phyloP scores from a whole-genome alignment of 2,329 filamentous ascomycete species.

The Paraphoma sp. region DNA sequence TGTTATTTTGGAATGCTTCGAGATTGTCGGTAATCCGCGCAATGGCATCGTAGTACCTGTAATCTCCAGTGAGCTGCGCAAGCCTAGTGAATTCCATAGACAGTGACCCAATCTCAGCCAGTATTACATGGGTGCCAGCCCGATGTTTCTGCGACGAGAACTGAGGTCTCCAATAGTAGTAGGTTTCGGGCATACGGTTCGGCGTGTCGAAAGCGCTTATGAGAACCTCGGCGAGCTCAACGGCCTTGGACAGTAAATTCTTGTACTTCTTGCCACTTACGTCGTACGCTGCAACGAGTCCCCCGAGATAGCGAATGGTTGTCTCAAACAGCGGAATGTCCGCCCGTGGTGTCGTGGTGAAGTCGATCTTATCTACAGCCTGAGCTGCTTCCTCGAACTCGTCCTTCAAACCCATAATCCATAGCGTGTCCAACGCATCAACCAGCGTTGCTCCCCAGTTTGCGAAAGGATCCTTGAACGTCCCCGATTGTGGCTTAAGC shows the following conservation, averaged over 20 bases:
- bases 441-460: conserved; percentile 90
- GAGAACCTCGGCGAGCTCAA: conserved; percentile 68
- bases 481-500: conserved; percentile 73
- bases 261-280: conserved; percentile 61
- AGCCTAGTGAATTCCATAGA: conserved; percentile 58
- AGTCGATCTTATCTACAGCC: conserved; percentile 66
- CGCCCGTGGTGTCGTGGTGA: conserved; percentile 58
- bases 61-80: conserved; percentile 54
- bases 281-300: conserved; percentile 73
- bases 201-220: conserved; percentile 73
- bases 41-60: conserved; percentile 57
- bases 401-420: conserved; percentile 71
- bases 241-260: conserved; percentile 66
- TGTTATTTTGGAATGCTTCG: conserved; percentile 53
- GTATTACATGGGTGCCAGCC: conserved; percentile 49
- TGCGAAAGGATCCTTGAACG: conserved; percentile 80
- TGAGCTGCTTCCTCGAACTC: conserved; percentile 71
- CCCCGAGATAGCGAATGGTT: conserved; percentile 74
- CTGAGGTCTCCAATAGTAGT: conserved; percentile 62
- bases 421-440: conserved; percentile 74
- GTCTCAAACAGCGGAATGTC: conserved; percentile 74
- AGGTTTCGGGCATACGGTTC: conserved; percentile 68
- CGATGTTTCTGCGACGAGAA: conserved; percentile 47
- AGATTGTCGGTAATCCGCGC: conserved; percentile 54
- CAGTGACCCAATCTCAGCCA: conserved; percentile 57